Percentiles rank a stretch among this genome's conserved stretches.
Conservation (phyloP, 208 protist genomes). For the Acanthamoeba divionensis region DNA sequence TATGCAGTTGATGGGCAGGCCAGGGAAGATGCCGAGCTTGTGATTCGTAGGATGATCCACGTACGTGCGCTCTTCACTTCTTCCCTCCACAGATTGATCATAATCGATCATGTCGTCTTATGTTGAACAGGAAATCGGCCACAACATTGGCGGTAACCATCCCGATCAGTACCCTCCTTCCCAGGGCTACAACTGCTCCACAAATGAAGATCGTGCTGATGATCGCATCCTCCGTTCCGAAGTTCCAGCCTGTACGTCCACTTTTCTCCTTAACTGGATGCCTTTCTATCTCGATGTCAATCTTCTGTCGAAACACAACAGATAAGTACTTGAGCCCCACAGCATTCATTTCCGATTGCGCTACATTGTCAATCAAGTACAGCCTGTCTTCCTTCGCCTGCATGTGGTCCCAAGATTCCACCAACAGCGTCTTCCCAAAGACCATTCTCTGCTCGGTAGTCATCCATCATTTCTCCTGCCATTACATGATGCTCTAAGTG, state of each 20-base stretch:
- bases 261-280: not conserved
- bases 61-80: not conserved
- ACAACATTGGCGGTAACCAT: not conserved
- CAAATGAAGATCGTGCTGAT: not conserved
- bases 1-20: not conserved
- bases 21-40: not conserved
- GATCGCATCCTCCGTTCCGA: not conserved
- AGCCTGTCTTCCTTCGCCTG: not conserved
- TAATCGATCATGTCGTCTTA: not conserved
- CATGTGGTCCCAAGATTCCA: not conserved
- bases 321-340: conserved; percentile 12
- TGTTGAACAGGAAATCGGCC: not conserved
- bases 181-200: not conserved
- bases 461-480: not conserved
- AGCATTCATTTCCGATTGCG: conserved; percentile 13
- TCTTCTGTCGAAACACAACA: not conserved
- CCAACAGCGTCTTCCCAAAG: not conserved
- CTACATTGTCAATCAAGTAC: not conserved
- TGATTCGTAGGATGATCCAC: conserved; percentile 1
- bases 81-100: not conserved
- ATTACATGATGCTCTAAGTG: not conserved
- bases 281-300: not conserved
- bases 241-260: not conserved
- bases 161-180: not conserved
- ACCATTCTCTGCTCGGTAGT: not conserved